A percentile compares a stretch with the other conserved stretches of the same genome.
Conservation (phyloP, 1,284 basidiomycete genomes). For the Cronartium ribicola region DNA sequence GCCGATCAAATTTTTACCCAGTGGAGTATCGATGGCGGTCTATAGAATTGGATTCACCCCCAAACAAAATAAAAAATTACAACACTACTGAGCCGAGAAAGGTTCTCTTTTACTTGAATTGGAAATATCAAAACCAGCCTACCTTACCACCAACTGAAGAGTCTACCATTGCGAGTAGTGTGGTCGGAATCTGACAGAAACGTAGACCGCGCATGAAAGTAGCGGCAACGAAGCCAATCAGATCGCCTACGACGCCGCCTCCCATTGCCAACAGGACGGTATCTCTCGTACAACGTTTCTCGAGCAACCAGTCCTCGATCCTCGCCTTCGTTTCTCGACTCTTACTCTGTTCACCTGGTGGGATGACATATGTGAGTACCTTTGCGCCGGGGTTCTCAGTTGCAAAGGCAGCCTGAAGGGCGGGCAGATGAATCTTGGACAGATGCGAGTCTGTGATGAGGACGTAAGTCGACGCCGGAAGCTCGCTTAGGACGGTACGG, state of each 20-base stretch:
- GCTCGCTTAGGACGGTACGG: slow-evolving; percentile 65
- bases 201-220: slow-evolving; percentile 94
- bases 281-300: slow-evolving; percentile 83
- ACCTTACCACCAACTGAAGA: slow-evolving; percentile 89
- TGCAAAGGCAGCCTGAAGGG: slow-evolving; percentile 67
- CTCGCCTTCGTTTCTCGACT: slow-evolving; percentile 83
- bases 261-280: slow-evolving; percentile 90
- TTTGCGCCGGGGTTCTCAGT: slow-evolving; percentile 52
- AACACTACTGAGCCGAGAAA: no score
- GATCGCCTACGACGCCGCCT: slow-evolving; percentile 90
- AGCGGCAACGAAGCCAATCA: slow-evolving; percentile 92
- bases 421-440: slow-evolving; percentile 68
- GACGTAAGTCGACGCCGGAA: slow-evolving; percentile 80
- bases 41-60: slow-evolving; percentile 16
- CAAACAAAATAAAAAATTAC: not conserved
- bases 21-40: slow-evolving; percentile 94
- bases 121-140: slow-evolving; percentile 12
- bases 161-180: slow-evolving; percentile 96
- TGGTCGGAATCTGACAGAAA: slow-evolving; percentile 94
- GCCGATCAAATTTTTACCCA: slow-evolving; percentile 96
- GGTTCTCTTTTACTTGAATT: not conserved
- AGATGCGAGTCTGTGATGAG: slow-evolving; percentile 89
- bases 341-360: slow-evolving; percentile 90
- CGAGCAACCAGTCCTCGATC: slow-evolving; percentile 88
- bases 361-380: slow-evolving; percentile 48